Conservation (phyloP, 306 rosid species). For the Amphicarpaea edgeworthii region DNA sequence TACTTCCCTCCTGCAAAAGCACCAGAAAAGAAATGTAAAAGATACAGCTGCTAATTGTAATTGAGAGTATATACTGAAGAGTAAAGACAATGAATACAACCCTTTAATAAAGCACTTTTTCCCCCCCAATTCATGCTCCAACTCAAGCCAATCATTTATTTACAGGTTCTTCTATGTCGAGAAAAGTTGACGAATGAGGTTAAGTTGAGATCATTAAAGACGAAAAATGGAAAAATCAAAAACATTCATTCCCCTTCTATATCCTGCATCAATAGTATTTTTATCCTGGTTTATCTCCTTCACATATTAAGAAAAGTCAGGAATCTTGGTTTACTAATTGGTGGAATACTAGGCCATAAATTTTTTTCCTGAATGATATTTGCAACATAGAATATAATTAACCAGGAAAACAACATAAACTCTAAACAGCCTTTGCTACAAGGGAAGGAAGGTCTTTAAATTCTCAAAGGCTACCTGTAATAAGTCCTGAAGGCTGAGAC, state of each 20-base stretch:
- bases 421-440: slow-evolving; percentile 10
- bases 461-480: slow-evolving; percentile 71
- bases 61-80: slow-evolving; percentile 31
- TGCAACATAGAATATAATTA: slow-evolving; percentile 20
- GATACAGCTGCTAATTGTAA: slow-evolving; percentile 30
- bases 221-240: background rate
- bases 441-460: slow-evolving; percentile 30
- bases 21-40: slow-evolving; percentile 42
- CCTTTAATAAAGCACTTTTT: background rate
- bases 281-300: background rate
- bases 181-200: background rate
- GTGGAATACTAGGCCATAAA: background rate
- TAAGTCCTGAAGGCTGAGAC: slow-evolving; percentile 85
- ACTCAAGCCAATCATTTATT: slow-evolving; percentile 30
- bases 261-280: background rate
- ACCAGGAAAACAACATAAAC: slow-evolving; percentile 15
- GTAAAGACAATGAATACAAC: slow-evolving; percentile 8
- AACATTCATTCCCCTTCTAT: background rate
- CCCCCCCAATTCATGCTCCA: background rate
- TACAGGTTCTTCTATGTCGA: background rate
- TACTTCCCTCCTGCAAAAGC: slow-evolving; percentile 79
- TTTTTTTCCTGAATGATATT: background rate
- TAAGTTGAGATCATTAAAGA: background rate
- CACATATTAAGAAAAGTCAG: background rate
- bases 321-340: background rate